Conservation (phyloP, 306 rosid species). For the Argentina anserina region DNA sequence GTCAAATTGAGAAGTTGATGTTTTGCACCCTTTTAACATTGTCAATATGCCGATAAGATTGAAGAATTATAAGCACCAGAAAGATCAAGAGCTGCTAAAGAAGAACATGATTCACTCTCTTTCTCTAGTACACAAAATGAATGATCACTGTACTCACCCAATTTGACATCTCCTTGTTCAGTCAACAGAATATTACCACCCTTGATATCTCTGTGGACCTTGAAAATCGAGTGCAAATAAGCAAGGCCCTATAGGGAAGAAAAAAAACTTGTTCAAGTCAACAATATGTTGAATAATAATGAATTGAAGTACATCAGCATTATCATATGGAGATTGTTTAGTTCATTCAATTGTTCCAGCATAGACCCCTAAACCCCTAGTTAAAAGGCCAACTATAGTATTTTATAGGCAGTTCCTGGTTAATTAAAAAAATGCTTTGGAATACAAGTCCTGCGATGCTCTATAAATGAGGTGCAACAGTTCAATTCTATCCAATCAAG, state of each 20-base stretch:
- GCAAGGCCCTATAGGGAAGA: conserved; percentile 68
- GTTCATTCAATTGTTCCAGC: neutral
- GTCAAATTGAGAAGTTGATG: conserved; percentile 7
- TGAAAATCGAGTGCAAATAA: conserved; percentile 92
- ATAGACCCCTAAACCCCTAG: neutral
- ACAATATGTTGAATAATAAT: neutral
- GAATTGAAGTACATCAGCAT: neutral
- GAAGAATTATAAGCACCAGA: neutral
- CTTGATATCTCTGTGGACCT: conserved; percentile 97
- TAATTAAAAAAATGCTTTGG: neutral
- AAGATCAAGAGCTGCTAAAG: neutral
- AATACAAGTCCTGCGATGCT: conserved; percentile 5
- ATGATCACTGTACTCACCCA: conserved; percentile 61
- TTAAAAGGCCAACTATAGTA: neutral
- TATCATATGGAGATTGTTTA: neutral
- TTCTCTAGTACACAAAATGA: neutral
- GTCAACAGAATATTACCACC: conserved; percentile 97
- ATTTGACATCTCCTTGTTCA: conserved; percentile 98
- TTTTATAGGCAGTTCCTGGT: neutral
- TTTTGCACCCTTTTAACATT: neutral
- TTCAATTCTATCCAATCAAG: neutral
- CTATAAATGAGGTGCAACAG: conserved; percentile 8
- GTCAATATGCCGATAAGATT: conserved; percentile 1
- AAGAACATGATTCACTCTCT: neutral
- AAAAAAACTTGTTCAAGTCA: conserved; percentile 12